Base-by-base conservation (phyloP, 2,329 filamentous ascomycete genomes). In the Scytalidium sp. region DNA sequence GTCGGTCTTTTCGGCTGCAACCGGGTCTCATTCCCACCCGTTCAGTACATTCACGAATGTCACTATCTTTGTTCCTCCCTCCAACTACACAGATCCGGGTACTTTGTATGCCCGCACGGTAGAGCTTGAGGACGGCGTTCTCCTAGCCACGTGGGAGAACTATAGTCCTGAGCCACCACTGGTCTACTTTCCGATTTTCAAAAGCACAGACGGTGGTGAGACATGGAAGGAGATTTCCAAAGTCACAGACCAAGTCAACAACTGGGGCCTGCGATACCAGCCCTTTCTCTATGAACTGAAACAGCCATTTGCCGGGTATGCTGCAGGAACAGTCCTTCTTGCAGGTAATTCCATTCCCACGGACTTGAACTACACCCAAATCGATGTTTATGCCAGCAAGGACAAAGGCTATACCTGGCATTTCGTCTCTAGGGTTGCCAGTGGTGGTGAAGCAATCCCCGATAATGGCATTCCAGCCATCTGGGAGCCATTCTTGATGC, bases 401-500 rank as follows among this genome's bases (percentile, higher is more conserved):
- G 83, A 90, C 61, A 50, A 59, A 10, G 86, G 84, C 6, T 58
- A 67, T 27, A 83, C 77, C 1, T 90, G 85, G 86, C 69, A 79
- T 22, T 89, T 88, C 56, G 77, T 88, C 46, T 84, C 79, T 51
- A 76, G 82, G 56, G 78, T 89, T 41, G 85, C 84, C 1, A 68
- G 71, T 2, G 86, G 85, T 27, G 73, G 74, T 43, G 83, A 84
- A 2, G 59, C 71, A 0, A 79, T 84, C 3, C 75, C 80, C 17
- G 43, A 63, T 60, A 87, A 89, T 59, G 85, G 82, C 1, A 64
- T 82, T 32, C 32, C 32, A 36, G 83, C 85, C 0, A 81, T 90
- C 19, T 90, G 86, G 86, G 87, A 90, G 64, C 86, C 86, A 0
- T 88, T 85, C 64, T 67, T 89, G 40, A 61, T 81, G 64, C 70